phyloP scores from a whole-genome alignment of 441 rosid genomes.

The Mallotus repandus region DNA sequence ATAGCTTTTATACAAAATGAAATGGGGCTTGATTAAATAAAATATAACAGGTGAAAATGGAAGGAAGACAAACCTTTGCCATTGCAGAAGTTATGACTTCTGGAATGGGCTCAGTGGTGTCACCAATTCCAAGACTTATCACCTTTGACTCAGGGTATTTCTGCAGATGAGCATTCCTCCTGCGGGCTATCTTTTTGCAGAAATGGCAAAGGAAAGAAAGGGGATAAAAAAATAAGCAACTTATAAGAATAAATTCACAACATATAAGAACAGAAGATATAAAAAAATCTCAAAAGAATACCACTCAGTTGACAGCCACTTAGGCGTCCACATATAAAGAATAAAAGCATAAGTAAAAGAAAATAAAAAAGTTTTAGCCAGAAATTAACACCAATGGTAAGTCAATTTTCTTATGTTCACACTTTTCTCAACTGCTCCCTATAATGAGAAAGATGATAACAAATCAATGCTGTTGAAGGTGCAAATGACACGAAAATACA shows the following conservation, averaged over 20 bases:
- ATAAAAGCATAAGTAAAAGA: too few relatives aligned
- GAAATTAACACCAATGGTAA: background rate
- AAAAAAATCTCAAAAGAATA: background rate
- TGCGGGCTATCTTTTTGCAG: conserved; percentile 66
- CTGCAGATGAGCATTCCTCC: conserved; percentile 78
- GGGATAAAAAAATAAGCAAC: background rate
- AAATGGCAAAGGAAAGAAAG: background rate
- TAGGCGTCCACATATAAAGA: background rate
- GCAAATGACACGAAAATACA: background rate
- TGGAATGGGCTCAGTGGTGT: conserved; percentile 98
- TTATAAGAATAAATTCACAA: background rate
- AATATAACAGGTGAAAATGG: background rate
- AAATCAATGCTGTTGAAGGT: background rate
- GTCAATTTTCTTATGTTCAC: background rate
- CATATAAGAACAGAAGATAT: too few relatives aligned
- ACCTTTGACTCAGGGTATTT: conserved; percentile 88
- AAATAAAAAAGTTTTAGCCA: background rate
- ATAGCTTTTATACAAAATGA: background rate
- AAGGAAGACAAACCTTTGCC: conserved; percentile 49
- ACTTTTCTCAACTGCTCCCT: background rate
- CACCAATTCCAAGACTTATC: conserved; percentile 96
- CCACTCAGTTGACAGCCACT: background rate
- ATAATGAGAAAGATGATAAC: conserved; percentile 1
- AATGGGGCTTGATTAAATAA: background rate
- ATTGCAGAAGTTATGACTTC: conserved; percentile 87